phyloP scores from a whole-genome alignment of 805 yeast genomes.

The Yarrowia porcina region DNA sequence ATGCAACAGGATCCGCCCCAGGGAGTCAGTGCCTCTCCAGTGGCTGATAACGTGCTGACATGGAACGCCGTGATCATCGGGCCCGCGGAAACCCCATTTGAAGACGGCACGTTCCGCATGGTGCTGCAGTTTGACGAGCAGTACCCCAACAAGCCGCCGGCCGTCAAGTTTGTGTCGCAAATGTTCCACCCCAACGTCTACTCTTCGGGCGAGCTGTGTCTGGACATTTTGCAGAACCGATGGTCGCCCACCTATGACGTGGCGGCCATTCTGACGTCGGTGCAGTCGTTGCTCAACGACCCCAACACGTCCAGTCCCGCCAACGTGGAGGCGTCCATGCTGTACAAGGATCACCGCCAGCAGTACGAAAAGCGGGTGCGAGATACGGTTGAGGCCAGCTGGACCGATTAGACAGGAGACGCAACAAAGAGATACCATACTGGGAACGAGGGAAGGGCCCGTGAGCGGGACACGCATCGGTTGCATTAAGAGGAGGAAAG shows the following conservation, averaged over 20 bases:
- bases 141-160: constrained; percentile 95
- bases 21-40: constrained; percentile 95
- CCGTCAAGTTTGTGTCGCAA: constrained; percentile 82
- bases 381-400: constrained; percentile 90
- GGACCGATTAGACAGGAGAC: constrained; percentile 45
- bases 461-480: constrained; percentile 21
- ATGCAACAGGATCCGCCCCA: constrained; percentile 98
- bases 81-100: constrained; percentile 96
- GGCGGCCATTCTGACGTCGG: constrained; percentile 87
- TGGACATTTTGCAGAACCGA: constrained; percentile 92
- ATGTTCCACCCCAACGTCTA: constrained; percentile 99
- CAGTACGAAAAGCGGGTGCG: constrained; percentile 89
- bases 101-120: constrained; percentile 92
- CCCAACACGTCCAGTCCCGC: constrained; percentile 97
- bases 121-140: constrained; percentile 90
- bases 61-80: constrained; percentile 99
- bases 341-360: constrained; percentile 90
- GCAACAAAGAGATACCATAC: background rate
- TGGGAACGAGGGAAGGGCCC: constrained; percentile 14
- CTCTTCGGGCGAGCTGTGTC: constrained; percentile 90
- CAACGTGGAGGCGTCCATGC: constrained; percentile 93
- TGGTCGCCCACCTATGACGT: constrained; percentile 99
- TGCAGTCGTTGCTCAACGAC: constrained; percentile 83
- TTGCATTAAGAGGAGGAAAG: constrained; percentile 5
- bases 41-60: constrained; percentile 94